Evolutionary conservation across 768 basidiomycete genomes (phyloP), one percentile per base, ranked within the genome.

Genomic region (Amanita jacksonii): DNA sequence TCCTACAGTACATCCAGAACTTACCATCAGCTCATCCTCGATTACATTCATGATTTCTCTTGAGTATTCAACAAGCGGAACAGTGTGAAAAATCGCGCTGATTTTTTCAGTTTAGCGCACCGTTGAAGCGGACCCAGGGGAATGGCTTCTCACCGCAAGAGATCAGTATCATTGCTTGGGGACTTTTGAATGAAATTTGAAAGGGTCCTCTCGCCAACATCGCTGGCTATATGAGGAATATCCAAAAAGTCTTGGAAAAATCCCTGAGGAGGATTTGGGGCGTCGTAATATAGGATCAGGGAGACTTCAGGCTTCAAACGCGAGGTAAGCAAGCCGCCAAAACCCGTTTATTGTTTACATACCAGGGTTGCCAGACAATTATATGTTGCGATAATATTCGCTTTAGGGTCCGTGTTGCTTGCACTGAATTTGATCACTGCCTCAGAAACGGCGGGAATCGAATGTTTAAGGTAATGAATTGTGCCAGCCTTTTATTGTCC

Each of bases 281-380:
- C 67, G 50, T 79, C 70, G 50, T 80, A 79, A 57, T 79, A 81
- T 19, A 77, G 35, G 1, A 71, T 23, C 6, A 53, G 32, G 13
- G 37, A 47, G 2, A 55, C 42, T 1, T 51, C 27, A 8, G 54
- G 45, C 57, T 53, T 36, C 46, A 45, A 52, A 35, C n/a, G n/a
- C n/a, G 24, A 24, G 8, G 16, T 43, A 24, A 58, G 51, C 8
- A 6, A 25, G 12, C 9, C 10, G 25, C 15, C 33, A 12, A 18
- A 4, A 28, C 12, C 16, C 23, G 25, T 10, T 23, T 24, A 15
- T 8, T 15, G 13, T 3, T 10, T 12, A 6, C 41, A 24, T 45
- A 73, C 74, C 57, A 58, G 39, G 19, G 59, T 60, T 10, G 54
- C 47, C 6, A 66, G 25, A 39, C 54, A 64, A 46, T 65, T 70